These are phyloP conservation scores for Avicennia marina DNA, from an alignment of 257 asterid species.

Conservation along the genomic window DNA sequence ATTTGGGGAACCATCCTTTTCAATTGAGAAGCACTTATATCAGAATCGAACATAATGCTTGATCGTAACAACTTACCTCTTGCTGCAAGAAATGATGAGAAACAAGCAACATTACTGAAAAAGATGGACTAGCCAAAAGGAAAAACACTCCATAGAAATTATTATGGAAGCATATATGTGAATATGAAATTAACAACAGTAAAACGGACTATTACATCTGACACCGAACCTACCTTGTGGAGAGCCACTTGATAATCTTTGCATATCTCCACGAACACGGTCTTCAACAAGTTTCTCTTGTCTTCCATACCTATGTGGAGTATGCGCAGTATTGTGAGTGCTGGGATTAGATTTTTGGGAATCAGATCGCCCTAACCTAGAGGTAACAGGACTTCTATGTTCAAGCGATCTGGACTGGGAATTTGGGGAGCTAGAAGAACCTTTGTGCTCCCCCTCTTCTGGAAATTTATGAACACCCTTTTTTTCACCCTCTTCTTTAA, in stretches of 20 bases:
- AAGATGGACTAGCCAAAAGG: slow-evolving; percentile 12
- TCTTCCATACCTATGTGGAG: slow-evolving; percentile 52
- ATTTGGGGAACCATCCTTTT: slow-evolving; percentile 53
- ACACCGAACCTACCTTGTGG: slow-evolving; percentile 68
- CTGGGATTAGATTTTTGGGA: slow-evolving; percentile 66
- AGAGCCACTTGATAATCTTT: slow-evolving; percentile 61
- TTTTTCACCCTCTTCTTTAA: slow-evolving; percentile 65
- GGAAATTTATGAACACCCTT: slow-evolving; percentile 53
- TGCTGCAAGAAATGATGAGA: slow-evolving; percentile 69
- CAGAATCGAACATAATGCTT: slow-evolving; percentile 80
- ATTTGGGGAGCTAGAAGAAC: slow-evolving; percentile 50
- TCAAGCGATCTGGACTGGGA: slow-evolving; percentile 74
- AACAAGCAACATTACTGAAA: slow-evolving; percentile 32
- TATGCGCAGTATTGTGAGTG: slow-evolving; percentile 46
- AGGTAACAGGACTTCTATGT: slow-evolving; percentile 66
- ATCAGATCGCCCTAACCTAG: slow-evolving; percentile 61
- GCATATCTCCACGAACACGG: slow-evolving; percentile 69
- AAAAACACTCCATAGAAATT: slow-evolving; percentile 3
- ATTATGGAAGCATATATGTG: slow-evolving; percentile 8
- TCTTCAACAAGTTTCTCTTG: slow-evolving; percentile 73
- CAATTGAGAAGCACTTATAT: slow-evolving; percentile 78
- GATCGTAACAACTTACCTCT: slow-evolving; percentile 98
- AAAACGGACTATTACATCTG: neutral
- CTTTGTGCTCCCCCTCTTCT: slow-evolving; percentile 59
- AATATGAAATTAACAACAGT: slow-evolving; percentile 7